Percentiles rank a stretch among this genome's conserved stretches.
Conservation (phyloP, 257 asterid species). For the Solanum rostratum region DNA sequence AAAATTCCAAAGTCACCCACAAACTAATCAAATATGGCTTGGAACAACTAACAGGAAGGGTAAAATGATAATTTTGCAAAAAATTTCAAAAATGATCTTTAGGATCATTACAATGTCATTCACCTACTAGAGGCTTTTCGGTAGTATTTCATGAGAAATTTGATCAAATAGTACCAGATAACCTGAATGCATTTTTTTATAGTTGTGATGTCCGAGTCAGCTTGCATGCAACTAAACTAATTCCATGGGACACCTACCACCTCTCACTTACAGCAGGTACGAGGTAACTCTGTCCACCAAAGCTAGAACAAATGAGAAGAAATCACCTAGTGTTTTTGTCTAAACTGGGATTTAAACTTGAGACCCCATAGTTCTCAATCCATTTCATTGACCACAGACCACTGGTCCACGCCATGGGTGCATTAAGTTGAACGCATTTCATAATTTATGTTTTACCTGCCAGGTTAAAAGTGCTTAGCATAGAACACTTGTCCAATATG, state of each 20-base stretch:
- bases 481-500: neutral
- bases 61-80: too few species aligned
- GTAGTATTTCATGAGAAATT: neutral
- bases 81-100: too few species aligned
- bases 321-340: neutral
- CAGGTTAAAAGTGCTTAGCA: neutral
- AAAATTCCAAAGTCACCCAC: too few species aligned
- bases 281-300: neutral
- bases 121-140: neutral
- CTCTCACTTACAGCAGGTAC: too few species aligned
- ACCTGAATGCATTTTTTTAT: neutral
- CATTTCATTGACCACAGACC: neutral
- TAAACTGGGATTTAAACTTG: neutral
- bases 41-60: too few species aligned
- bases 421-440: neutral
- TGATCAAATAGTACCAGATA: neutral
- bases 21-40: too few species aligned
- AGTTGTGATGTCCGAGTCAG: too few species aligned
- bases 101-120: neutral
- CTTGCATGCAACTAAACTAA: too few species aligned
- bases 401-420: neutral
- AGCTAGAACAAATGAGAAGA: neutral
- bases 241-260: too few species aligned
- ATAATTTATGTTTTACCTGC: neutral
- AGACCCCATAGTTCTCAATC: neutral